phyloP scores from a whole-genome alignment of 1,139 yeast species.

The Protomyces lactucae-debilis region DNA sequence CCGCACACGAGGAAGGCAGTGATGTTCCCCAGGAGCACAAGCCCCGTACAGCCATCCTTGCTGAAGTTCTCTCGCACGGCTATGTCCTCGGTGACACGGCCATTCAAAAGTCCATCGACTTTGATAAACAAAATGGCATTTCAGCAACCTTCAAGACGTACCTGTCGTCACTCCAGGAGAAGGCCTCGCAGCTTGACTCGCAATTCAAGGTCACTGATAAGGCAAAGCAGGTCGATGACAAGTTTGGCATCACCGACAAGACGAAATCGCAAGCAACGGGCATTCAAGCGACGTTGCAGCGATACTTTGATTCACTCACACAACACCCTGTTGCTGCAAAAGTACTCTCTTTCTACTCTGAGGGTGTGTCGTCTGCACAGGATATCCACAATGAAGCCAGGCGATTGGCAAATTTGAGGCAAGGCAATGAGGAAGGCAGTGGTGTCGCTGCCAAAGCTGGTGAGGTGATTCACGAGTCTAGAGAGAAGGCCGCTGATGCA shows the following conservation, averaged over 20 bases:
- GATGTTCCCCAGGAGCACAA: conserved; percentile 71
- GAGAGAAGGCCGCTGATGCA: neutral
- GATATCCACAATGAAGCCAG: conserved; percentile 70
- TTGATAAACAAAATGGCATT: conserved; percentile 63
- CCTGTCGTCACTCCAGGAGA: conserved; percentile 40
- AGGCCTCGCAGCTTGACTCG: conserved; percentile 45
- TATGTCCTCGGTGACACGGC: conserved; percentile 61
- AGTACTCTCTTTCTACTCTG: conserved; percentile 51
- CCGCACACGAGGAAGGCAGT: conserved; percentile 29
- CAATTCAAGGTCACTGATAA: conserved; percentile 58
- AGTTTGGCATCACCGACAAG: conserved; percentile 55
- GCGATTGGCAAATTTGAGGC: conserved; percentile 58
- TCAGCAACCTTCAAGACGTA: conserved; percentile 55
- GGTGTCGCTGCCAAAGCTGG: conserved; percentile 4
- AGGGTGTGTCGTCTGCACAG: conserved; percentile 52
- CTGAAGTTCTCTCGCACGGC: conserved; percentile 70
- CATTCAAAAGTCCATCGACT: conserved; percentile 52
- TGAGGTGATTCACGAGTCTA: conserved; percentile 13
- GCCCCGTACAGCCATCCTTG: conserved; percentile 70
- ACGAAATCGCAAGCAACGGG: conserved; percentile 39
- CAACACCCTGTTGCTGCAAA: conserved; percentile 48
- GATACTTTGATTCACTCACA: conserved; percentile 50
- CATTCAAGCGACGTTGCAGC: conserved; percentile 41
- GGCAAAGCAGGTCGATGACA: conserved; percentile 48
- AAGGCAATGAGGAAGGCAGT: conserved; percentile 36